phyloP scores from a whole-genome alignment of 768 basidiomycete genomes.

The Xerocomus brunneocitrinus region DNA sequence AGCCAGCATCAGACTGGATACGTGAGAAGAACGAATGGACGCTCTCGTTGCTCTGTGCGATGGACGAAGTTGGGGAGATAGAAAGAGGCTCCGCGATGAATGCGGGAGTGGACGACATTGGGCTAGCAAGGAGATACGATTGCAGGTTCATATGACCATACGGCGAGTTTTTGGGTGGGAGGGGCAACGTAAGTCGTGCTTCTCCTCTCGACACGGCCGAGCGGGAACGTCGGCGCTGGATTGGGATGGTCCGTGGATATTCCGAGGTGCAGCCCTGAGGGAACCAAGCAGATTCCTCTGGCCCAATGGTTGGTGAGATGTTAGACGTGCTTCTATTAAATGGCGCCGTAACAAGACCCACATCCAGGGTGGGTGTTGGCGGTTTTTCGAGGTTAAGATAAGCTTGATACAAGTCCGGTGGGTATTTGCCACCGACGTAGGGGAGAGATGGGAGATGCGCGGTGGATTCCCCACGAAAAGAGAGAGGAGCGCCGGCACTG shows the following conservation, averaged over 20 bases:
- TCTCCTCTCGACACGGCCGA: slow-evolving; percentile 32
- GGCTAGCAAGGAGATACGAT: slow-evolving; percentile 21
- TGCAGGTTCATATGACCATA: slow-evolving; percentile 30
- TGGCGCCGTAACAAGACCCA: slow-evolving; percentile 16
- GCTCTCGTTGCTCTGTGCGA: slow-evolving; percentile 26
- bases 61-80: slow-evolving; percentile 25
- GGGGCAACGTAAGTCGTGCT: slow-evolving; percentile 23
- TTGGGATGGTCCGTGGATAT: slow-evolving; percentile 11
- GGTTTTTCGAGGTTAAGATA: slow-evolving; percentile 15
- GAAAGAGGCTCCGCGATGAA: slow-evolving; percentile 26
- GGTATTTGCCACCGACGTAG: slow-evolving; percentile 31
- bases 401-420: slow-evolving; percentile 30
- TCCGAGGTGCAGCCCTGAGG: slow-evolving; percentile 8
- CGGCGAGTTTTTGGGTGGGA: slow-evolving; percentile 27
- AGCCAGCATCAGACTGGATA: slow-evolving; percentile 16
- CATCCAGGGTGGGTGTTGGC: slow-evolving; percentile 8
- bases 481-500: slow-evolving; percentile 23
- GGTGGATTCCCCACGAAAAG: slow-evolving; percentile 28
- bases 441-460: slow-evolving; percentile 29
- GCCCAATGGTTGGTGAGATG: slow-evolving; percentile 9
- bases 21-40: slow-evolving; percentile 20
- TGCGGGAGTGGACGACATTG: slow-evolving; percentile 25
- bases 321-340: slow-evolving; percentile 23
- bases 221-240: slow-evolving; percentile 32
- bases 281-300: slow-evolving; percentile 12